Percentiles rank a stretch among this genome's conserved stretches.
Evolutionary conservation across 371 early-diverging fungal genomes (phyloP).

Genomic region (Coemansia linderi): DNA sequence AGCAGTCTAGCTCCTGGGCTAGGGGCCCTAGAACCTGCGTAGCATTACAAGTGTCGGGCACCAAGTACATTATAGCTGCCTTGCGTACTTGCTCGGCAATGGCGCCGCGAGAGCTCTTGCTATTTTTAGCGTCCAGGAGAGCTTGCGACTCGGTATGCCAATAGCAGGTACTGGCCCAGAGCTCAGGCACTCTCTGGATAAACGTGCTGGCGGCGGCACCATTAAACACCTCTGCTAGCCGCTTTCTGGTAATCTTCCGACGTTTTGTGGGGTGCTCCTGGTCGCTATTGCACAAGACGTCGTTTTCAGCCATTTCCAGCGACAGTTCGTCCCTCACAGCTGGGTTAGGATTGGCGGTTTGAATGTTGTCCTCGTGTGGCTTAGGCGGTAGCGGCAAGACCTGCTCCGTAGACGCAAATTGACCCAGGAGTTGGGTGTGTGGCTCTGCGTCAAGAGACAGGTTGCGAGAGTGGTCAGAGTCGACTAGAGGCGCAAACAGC

Average conservation of each 20-base stretch:
- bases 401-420: not conserved
- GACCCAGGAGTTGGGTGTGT: slow-evolving; percentile 21
- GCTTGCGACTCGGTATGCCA: not conserved
- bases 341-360: not conserved
- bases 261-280: slow-evolving; percentile 2
- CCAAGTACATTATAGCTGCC: not conserved
- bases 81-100: not conserved
- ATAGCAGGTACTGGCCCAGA: slow-evolving; percentile 35
- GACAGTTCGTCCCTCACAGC: not conserved
- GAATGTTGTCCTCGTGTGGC: not conserved
- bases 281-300: not conserved
- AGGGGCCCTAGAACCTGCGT: not conserved
- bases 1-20: not conserved
- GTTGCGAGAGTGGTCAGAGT: not conserved
- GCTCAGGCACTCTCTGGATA: slow-evolving; percentile 5
- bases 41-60: not conserved
- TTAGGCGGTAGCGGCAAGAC: not conserved
- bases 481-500: slow-evolving; percentile 10
- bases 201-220: not conserved
- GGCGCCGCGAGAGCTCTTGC: not conserved
- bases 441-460: not conserved
- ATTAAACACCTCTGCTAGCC: not conserved
- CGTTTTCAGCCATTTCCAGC: not conserved
- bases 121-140: not conserved
- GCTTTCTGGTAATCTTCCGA: not conserved